Evolutionary conservation across 163 green algal species (phyloP).

Genomic region (Picocystis sp.): DNA sequence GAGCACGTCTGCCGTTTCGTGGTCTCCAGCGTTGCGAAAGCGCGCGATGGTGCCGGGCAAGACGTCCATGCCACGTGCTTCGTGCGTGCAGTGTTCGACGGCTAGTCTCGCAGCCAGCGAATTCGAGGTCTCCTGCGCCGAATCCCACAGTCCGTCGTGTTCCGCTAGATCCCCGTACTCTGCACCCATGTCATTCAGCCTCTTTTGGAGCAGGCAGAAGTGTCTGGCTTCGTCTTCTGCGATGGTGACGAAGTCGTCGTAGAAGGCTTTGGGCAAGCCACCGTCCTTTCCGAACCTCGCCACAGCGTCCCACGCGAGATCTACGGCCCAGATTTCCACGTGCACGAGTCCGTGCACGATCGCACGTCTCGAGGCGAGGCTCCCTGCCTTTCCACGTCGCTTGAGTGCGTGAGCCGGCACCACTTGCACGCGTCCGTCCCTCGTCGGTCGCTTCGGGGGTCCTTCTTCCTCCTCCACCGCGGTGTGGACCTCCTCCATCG

Average conservation of each 20-base stretch:
- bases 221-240: slow-evolving; percentile 72
- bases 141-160: slow-evolving; percentile 84
- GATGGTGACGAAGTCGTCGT: slow-evolving; percentile 62
- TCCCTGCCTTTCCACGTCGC: slow-evolving; percentile 41
- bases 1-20: slow-evolving; percentile 39
- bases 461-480: too few species aligned
- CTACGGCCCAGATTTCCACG: slow-evolving; percentile 63
- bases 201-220: slow-evolving; percentile 35
- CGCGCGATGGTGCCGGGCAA: slow-evolving; percentile 63
- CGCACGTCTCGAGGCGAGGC: slow-evolving; percentile 29
- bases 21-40: slow-evolving; percentile 48
- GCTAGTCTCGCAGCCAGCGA: slow-evolving; percentile 56
- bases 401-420: not conserved
- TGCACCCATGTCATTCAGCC: slow-evolving; percentile 40
- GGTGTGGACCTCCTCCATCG: too few species aligned
- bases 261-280: slow-evolving; percentile 50
- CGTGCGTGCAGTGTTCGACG: slow-evolving; percentile 78
- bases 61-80: slow-evolving; percentile 67
- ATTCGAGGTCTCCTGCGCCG: slow-evolving; percentile 35
- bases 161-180: slow-evolving; percentile 43
- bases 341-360: slow-evolving; percentile 47
- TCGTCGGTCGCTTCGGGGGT: too few species aligned
- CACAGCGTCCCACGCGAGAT: slow-evolving; percentile 59
- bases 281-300: slow-evolving; percentile 46
- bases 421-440: too few species aligned